Conservation (phyloP, 768 basidiomycete genomes). For the Tylopilus subfusipes region DNA sequence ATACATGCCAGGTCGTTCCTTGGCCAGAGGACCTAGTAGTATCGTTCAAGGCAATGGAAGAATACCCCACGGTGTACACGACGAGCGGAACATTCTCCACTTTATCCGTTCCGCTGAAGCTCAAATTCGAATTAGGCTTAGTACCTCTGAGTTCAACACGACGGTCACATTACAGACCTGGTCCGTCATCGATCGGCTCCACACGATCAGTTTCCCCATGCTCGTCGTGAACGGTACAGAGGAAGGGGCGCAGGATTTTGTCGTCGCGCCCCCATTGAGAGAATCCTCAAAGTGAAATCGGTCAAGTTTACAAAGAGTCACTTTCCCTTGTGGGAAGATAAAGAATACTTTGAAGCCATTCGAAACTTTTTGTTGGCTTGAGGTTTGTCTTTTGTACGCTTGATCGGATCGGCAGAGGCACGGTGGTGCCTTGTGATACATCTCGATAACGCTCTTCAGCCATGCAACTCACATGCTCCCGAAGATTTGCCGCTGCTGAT, state of each 20-base stretch:
- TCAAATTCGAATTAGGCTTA: not conserved
- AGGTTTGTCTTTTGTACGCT: not conserved
- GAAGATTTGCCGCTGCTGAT: too few relatives aligned
- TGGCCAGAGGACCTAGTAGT: not conserved
- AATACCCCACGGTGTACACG: constrained; percentile 32
- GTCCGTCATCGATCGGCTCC: constrained; percentile 41
- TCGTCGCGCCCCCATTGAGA: constrained; percentile 30
- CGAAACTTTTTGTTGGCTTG: constrained; percentile 11
- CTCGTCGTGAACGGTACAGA: constrained; percentile 37
- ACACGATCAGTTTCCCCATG: constrained; percentile 37
- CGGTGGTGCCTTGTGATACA: too few relatives aligned
- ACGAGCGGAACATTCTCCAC: not conserved
- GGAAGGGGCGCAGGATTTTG: constrained; percentile 35
- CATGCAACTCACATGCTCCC: too few relatives aligned
- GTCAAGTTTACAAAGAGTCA: not conserved
- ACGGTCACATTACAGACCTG: constrained; percentile 42
- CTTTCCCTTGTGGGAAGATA: constrained; percentile 18
- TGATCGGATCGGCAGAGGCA: not conserved
- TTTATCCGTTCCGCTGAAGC: not conserved
- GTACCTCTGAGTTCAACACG: constrained; percentile 32
- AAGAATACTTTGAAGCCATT: constrained; percentile 17
- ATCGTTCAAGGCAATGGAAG: constrained; percentile 20
- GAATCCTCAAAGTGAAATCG: constrained; percentile 33
- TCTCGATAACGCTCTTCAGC: not conserved
- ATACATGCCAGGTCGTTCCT: constrained; percentile 24